phyloP scores from a whole-genome alignment of 306 rosid genomes.

The Vigna nakashimae region DNA sequence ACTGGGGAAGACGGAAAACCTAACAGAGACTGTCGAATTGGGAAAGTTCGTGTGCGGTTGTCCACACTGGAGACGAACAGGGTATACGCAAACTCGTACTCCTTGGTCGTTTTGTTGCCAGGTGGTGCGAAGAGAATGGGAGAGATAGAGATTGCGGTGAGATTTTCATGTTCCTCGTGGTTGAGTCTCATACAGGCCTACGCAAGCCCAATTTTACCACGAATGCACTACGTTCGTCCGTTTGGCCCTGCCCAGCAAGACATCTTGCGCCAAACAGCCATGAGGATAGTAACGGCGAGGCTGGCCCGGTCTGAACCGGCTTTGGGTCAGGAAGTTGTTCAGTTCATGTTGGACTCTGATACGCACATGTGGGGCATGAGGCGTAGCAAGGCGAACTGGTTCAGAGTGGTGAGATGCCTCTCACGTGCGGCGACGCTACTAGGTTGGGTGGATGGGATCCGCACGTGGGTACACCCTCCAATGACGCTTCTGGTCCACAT shows the following conservation, averaged over 20 bases:
- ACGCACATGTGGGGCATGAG: slow-evolving; percentile 90
- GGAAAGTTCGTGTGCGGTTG: slow-evolving; percentile 73
- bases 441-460: slow-evolving; percentile 68
- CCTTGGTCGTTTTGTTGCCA: slow-evolving; percentile 70
- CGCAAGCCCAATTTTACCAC: slow-evolving; percentile 69
- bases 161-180: slow-evolving; percentile 86
- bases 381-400: slow-evolving; percentile 90
- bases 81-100: slow-evolving; percentile 65
- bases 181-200: slow-evolving; percentile 78
- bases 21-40: slow-evolving; percentile 65
- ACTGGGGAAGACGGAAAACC: slow-evolving; percentile 57
- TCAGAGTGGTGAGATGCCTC: slow-evolving; percentile 61
- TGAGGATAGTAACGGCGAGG: slow-evolving; percentile 79
- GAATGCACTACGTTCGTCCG: slow-evolving; percentile 85
- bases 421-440: slow-evolving; percentile 64
- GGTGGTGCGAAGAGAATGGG: slow-evolving; percentile 92
- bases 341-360: slow-evolving; percentile 74
- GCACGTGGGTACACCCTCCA: slow-evolving; percentile 82
- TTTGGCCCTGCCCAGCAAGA: slow-evolving; percentile 87
- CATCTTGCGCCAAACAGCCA: slow-evolving; percentile 71
- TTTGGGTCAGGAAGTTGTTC: slow-evolving; percentile 85
- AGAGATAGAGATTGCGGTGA: slow-evolving; percentile 77
- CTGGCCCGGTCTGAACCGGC: slow-evolving; percentile 82
- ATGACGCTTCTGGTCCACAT: slow-evolving; percentile 68
- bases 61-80: slow-evolving; percentile 78